Conservation (phyloP, 768 basidiomycete species). For the Grammothele lineata region DNA sequence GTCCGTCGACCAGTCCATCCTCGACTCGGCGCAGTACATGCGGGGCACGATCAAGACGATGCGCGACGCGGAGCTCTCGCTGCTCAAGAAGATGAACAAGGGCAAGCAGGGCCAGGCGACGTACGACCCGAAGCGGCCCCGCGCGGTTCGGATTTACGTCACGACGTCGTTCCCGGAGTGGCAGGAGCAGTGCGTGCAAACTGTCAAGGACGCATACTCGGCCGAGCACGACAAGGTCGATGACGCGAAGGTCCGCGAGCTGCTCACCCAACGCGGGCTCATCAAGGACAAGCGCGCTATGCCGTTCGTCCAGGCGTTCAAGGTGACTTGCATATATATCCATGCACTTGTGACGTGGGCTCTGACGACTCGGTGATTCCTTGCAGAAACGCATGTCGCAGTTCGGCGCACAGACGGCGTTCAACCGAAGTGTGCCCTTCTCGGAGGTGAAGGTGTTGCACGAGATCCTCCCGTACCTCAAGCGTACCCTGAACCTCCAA, state of each 20-base stretch:
- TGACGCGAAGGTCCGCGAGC: conserved; percentile 70
- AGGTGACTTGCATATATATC: conserved; percentile 47
- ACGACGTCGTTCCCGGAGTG: conserved; percentile 89
- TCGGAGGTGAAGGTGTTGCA: conserved; percentile 70
- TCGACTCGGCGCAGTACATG: conserved; percentile 83
- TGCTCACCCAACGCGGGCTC: conserved; percentile 66
- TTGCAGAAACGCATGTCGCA: conserved; percentile 76
- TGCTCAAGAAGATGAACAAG: conserved; percentile 80
- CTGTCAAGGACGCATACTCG: conserved; percentile 65
- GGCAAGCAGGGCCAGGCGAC: conserved; percentile 51
- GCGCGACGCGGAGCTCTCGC: conserved; percentile 76
- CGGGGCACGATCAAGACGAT: conserved; percentile 87
- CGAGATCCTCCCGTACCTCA: conserved; percentile 76
- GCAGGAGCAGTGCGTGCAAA: conserved; percentile 81
- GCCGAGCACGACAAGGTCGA: conserved; percentile 64
- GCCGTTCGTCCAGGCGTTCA: conserved; percentile 93
- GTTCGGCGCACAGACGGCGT: conserved; percentile 70
- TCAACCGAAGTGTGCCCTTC: conserved; percentile 81
- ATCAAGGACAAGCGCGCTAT: conserved; percentile 95
- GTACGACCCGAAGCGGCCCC: conserved; percentile 85
- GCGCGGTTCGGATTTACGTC: conserved; percentile 85
- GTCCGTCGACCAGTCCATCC: conserved; percentile 55
- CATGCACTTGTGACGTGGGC: background rate
- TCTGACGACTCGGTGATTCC: conserved; percentile 1
- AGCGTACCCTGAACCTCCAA: conserved; percentile 64